Evolutionary conservation across 2,329 filamentous ascomycete genomes (phyloP), one percentile per base, ranked within the genome.

Genomic region (Aspergillus glaucus): DNA sequence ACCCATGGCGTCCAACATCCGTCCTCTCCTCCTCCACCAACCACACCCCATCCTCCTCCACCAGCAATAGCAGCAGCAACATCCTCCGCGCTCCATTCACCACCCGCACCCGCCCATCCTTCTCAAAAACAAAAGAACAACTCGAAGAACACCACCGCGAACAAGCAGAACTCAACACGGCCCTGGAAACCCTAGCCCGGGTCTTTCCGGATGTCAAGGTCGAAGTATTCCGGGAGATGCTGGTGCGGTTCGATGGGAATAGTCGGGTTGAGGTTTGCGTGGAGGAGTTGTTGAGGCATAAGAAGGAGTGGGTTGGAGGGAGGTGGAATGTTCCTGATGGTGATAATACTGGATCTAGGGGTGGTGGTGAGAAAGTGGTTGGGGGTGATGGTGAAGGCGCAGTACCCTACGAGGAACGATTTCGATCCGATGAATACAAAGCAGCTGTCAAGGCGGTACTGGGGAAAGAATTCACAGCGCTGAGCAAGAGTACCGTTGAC

Each of bases 221-320:
- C 46, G 74, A 76, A 50, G 73, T 75, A 4, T 72, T 76, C 39
- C 71, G 74, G 6, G 74, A 76, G 56, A 54, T 76, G 24, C 62
- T 76, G 17, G 55, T 67, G 4, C 68, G 68, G 10, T 76, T 76
- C 52, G 72, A 75, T 50, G 73, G 72, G 9, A 59, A 69, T 42
- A 76, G 74, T 51, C 64, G 72, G 45, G 56, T 76, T 7, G 66
- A 74, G 44, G 66, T 76, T 28, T 74, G 71, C 47, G 71, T 72
- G 7, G 73, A 75, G 50, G 72, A 76, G 59, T 60, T 76, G 6
- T 56, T 75, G 43, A 66, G 70, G 37, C 65, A 75, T 52, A 72
- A 74, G 51, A 62, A 69, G 40, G 65, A 72, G 57, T 76, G 73
- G 73, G 72, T 75, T 7, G 69, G 66, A 15, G 74, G 73, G 4